phyloP scores from a whole-genome alignment of 2,329 filamentous ascomycete species.

The Lomentospora prolificans region DNA sequence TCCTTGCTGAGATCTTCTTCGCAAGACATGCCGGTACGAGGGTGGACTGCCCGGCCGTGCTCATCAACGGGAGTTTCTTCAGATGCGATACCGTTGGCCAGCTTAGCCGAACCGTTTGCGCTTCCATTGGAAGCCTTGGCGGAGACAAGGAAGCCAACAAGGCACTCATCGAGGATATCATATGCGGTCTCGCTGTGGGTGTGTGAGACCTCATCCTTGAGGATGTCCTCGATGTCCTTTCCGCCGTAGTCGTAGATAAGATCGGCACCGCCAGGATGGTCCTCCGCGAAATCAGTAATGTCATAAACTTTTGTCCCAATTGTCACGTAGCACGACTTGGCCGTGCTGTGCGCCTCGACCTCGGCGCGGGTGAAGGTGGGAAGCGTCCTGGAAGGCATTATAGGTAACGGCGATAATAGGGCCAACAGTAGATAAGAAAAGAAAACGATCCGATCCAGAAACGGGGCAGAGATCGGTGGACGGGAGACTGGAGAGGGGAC shows the following conservation, averaged over 20 bases:
- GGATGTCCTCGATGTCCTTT: constrained; percentile 42
- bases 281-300: constrained; percentile 79
- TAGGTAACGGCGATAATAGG: not conserved
- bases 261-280: constrained; percentile 84
- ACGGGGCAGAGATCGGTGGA: not conserved
- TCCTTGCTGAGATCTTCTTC: constrained; percentile 81
- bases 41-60: constrained; percentile 30
- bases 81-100: constrained; percentile 20
- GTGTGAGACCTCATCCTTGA: constrained; percentile 50
- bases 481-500: not conserved
- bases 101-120: constrained; percentile 21
- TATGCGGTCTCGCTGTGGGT: constrained; percentile 87
- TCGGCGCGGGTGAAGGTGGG: constrained; percentile 76
- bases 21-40: constrained; percentile 77
- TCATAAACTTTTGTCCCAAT: constrained; percentile 88
- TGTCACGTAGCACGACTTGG: constrained; percentile 85
- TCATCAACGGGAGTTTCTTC: constrained; percentile 17
- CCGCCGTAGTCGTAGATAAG: constrained; percentile 80
- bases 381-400: constrained; percentile 38
- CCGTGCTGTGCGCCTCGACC: constrained; percentile 69
- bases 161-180: constrained; percentile 48
- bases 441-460: not conserved
- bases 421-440: not conserved
- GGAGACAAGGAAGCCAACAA: constrained; percentile 54
- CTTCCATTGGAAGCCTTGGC: constrained; percentile 37